Evolutionary conservation across 2,329 filamentous ascomycete genomes (phyloP).

Genomic region (Phyllosticta citrichinensis): DNA sequence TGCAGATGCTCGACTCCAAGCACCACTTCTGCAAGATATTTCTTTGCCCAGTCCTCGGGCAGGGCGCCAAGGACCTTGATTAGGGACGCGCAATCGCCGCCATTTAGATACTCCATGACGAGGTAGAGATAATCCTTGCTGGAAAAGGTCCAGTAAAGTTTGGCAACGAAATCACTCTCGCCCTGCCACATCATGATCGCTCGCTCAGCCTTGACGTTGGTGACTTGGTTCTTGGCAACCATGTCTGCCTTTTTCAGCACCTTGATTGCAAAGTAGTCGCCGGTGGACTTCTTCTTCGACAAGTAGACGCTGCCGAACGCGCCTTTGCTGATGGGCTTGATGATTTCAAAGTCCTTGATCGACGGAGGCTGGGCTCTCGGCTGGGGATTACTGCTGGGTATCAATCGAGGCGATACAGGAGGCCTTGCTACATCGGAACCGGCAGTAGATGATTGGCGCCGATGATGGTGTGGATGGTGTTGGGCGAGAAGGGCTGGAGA

Average conservation of each 20-base stretch:
- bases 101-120: constrained; percentile 98
- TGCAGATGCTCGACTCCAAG: constrained; percentile 96
- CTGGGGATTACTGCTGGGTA: constrained; percentile 68
- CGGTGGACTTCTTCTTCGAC: constrained; percentile 96
- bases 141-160: constrained; percentile 98
- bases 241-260: constrained; percentile 99
- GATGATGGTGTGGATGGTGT: constrained; percentile 55
- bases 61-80: constrained; percentile 90
- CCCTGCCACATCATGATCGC: constrained; percentile 99
- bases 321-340: constrained; percentile 98
- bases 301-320: constrained; percentile 97
- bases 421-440: constrained; percentile 58
- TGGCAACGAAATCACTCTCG: constrained; percentile 96
- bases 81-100: constrained; percentile 89
- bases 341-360: constrained; percentile 98
- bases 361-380: constrained; percentile 84
- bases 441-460: constrained; percentile 83
- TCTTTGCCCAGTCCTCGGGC: constrained; percentile 95
- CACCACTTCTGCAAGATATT: constrained; percentile 92
- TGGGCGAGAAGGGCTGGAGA: constrained; percentile 55
- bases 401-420: constrained; percentile 73
- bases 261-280: constrained; percentile 98
- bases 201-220: constrained; percentile 95
- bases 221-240: constrained; percentile 98
- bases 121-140: constrained; percentile 98